Percentiles rank a stretch among this genome's conserved stretches.
These are phyloP conservation scores for Fusarium torulosum DNA, from an alignment of 2,329 filamentous ascomycete genomes.

Conservation along the genomic window DNA sequence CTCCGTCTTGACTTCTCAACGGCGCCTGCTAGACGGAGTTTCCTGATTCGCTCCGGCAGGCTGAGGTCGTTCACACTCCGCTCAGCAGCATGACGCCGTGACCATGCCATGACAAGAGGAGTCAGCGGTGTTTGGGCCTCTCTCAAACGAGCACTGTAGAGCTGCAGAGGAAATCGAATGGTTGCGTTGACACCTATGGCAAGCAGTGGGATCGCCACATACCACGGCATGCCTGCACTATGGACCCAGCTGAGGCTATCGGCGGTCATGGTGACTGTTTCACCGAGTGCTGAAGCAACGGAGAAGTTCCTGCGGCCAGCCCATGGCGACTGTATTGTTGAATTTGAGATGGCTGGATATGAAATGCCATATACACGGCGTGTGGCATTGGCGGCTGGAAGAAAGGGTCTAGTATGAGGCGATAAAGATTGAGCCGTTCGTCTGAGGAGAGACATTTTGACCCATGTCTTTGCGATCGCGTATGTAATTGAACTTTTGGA, in stretches of 20 bases:
- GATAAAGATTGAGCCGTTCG: slow-evolving; percentile 23
- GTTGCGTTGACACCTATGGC: slow-evolving; percentile 61
- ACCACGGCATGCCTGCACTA: slow-evolving; percentile 64
- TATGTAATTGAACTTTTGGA: slow-evolving; percentile 10
- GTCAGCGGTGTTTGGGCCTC: slow-evolving; percentile 48
- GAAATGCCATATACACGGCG: slow-evolving; percentile 13
- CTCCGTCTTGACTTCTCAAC: slow-evolving; percentile 50
- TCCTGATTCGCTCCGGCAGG: slow-evolving; percentile 37
- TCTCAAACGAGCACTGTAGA: slow-evolving; percentile 55
- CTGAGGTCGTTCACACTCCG: slow-evolving; percentile 12
- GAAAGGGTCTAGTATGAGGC: slow-evolving; percentile 27
- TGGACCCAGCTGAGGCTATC: slow-evolving; percentile 61
- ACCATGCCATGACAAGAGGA: slow-evolving; percentile 53
- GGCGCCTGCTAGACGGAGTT: slow-evolving; percentile 44
- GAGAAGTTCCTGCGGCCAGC: slow-evolving; percentile 51
- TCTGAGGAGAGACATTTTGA: slow-evolving; percentile 39
- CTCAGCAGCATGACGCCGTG: slow-evolving; percentile 42
- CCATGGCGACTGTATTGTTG: slow-evolving; percentile 17
- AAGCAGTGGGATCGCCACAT: slow-evolving; percentile 65
- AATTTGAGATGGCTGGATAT: slow-evolving; percentile 13
- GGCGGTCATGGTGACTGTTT: slow-evolving; percentile 57
- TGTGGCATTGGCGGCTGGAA: slow-evolving; percentile 8
- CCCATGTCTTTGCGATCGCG: slow-evolving; percentile 18
- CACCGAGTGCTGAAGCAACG: slow-evolving; percentile 49
- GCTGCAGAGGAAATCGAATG: slow-evolving; percentile 61